Percentiles rank a stretch among this genome's conserved stretches.
Conservation (phyloP, 345 rosid species). For the Eucalyptus globulus region DNA sequence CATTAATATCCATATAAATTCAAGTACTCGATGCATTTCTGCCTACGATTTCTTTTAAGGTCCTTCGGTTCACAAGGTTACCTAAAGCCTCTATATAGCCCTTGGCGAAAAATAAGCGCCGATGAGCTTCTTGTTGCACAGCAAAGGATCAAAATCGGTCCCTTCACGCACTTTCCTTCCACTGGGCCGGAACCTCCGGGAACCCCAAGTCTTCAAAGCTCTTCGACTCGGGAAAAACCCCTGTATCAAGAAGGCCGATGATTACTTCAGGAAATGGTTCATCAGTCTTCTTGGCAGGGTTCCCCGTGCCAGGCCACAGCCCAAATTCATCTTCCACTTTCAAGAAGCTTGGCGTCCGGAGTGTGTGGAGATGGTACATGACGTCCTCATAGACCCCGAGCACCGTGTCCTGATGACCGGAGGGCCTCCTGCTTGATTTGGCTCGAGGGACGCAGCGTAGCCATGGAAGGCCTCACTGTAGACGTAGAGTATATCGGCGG, state of each 20-base stretch:
- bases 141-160: constrained; percentile 45
- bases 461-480: constrained; percentile 57
- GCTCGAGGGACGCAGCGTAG: constrained; percentile 55
- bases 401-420: constrained; percentile 28
- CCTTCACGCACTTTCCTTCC: constrained; percentile 65
- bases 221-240: constrained; percentile 79
- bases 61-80: neutral
- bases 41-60: neutral
- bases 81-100: constrained; percentile 57
- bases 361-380: constrained; percentile 62
- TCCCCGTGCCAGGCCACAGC: constrained; percentile 21
- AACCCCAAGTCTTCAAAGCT: constrained; percentile 52
- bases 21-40: neutral
- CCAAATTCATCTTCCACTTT: constrained; percentile 25
- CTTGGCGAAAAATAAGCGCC: constrained; percentile 69
- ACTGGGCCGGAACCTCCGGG: constrained; percentile 53
- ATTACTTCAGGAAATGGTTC: constrained; percentile 34
- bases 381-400: constrained; percentile 65
- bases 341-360: constrained; percentile 67
- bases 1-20: neutral
- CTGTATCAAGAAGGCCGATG: constrained; percentile 77
- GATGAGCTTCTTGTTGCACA: constrained; percentile 70
- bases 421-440: constrained; percentile 41
- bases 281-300: constrained; percentile 5
- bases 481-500: constrained; percentile 18